Evolutionary conservation across 495 filamentous ascomycete species (phyloP).

Genomic region (Lophiostoma macrostomum): DNA sequence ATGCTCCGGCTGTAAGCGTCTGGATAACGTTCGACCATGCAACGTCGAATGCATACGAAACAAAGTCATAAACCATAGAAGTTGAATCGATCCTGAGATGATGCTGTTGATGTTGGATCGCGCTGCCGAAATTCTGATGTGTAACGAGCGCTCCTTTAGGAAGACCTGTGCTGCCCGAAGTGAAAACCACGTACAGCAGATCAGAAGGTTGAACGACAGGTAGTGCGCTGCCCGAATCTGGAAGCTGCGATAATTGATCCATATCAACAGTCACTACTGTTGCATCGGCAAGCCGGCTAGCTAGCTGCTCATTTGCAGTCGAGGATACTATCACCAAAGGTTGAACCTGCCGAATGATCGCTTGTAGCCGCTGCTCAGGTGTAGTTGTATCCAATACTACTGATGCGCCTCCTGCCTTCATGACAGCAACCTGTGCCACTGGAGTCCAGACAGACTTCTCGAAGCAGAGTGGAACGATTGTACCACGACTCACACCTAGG

Average conservation of each 20-base stretch:
- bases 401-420: conserved; percentile 16
- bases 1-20: background rate
- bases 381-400: background rate
- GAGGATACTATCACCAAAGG: background rate
- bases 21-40: background rate
- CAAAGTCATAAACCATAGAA: background rate
- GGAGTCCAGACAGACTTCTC: conserved; percentile 14
- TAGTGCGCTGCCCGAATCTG: too few species aligned
- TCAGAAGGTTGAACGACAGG: background rate
- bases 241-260: background rate
- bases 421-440: conserved; percentile 9
- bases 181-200: conserved; percentile 4
- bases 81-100: background rate
- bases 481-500: background rate
- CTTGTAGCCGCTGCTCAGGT: background rate
- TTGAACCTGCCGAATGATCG: background rate
- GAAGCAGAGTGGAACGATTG: conserved; percentile 8
- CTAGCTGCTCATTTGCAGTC: background rate
- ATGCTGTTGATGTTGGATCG: background rate
- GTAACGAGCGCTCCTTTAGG: conserved; percentile 4
- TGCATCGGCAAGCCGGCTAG: background rate
- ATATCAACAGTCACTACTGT: background rate
- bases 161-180: conserved; percentile 11
- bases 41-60: conserved; percentile 3
- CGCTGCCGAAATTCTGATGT: background rate